A percentile compares a stretch with the other conserved stretches of the same genome.
Conservation (phyloP, 2,329 filamentous ascomycete genomes). For the Cadophora sp. region DNA sequence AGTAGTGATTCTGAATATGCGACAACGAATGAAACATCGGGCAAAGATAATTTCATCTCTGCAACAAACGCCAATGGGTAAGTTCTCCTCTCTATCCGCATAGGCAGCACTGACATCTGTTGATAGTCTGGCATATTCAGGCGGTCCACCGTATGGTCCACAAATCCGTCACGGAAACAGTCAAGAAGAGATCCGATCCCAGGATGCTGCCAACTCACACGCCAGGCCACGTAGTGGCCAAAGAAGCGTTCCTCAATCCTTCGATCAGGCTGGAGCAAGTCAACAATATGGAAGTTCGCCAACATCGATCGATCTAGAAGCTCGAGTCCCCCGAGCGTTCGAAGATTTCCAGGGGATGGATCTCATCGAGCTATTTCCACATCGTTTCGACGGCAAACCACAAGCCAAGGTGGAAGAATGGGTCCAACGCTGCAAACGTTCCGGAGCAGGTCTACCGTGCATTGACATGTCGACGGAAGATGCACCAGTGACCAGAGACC, state of each 20-base stretch:
- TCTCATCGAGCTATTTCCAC: neutral
- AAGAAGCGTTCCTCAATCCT: neutral
- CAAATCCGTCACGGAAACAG: neutral
- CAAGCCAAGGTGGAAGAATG: neutral
- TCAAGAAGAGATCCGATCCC: neutral
- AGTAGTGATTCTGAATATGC: neutral
- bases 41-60: neutral
- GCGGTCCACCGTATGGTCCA: no score
- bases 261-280: no score
- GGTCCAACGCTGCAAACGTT: neutral
- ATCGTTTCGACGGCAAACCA: neutral
- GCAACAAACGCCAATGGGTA: neutral
- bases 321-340: neutral
- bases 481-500: neutral
- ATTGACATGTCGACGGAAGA: neutral
- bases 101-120: neutral
- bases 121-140: neutral
- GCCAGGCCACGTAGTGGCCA: neutral
- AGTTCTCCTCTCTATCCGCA: neutral
- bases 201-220: neutral
- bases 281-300: neutral
- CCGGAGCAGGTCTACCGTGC: neutral
- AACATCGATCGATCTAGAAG: neutral
- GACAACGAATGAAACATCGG: constrained; percentile 6
- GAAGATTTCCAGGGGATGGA: neutral